Percentiles rank a stretch among this genome's conserved stretches.
These are phyloP conservation scores for Lecanicillium sp. DNA, from an alignment of 2,329 filamentous ascomycete genomes.

Conservation along the genomic window DNA sequence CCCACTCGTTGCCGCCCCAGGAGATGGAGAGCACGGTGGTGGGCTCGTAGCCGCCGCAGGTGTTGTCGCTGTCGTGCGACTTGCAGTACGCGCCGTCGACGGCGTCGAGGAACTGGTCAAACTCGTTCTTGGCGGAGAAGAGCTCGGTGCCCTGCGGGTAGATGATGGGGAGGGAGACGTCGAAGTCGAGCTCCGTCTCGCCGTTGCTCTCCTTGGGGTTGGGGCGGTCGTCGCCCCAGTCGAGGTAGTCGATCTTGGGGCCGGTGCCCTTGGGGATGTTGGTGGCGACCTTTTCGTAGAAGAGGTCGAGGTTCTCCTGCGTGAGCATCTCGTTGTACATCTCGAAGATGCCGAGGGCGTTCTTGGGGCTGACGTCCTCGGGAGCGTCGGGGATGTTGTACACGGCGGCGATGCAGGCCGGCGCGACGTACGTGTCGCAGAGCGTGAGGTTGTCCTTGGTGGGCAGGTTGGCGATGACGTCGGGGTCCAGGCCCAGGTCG, in stretches of 20 bases:
- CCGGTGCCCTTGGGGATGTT: constrained; percentile 14
- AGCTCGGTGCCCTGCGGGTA: constrained; percentile 45
- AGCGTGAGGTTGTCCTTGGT: background rate
- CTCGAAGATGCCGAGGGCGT: constrained; percentile 47
- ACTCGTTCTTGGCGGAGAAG: constrained; percentile 36
- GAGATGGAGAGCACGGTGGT: constrained; percentile 51
- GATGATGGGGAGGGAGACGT: constrained; percentile 46
- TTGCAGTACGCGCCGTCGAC: constrained; percentile 40
- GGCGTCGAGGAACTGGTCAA: constrained; percentile 38
- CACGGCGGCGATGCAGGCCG: constrained; percentile 46
- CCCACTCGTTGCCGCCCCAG: constrained; percentile 48
- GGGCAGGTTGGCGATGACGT: background rate
- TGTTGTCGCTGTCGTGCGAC: constrained; percentile 31
- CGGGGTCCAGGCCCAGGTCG: background rate
- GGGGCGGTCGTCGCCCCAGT: constrained; percentile 35
- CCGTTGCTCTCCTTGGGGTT: constrained; percentile 13
- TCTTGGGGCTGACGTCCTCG: constrained; percentile 28
- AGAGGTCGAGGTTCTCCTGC: constrained; percentile 41
- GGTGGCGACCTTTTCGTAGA: constrained; percentile 35
- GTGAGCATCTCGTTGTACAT: constrained; percentile 46
- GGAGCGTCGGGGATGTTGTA: constrained; percentile 35
- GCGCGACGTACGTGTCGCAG: constrained; percentile 52
- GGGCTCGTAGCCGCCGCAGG: constrained; percentile 37
- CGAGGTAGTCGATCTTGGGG: constrained; percentile 26
- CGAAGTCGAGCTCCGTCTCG: constrained; percentile 40